These are phyloP conservation scores for Penicillium polonicum DNA, from an alignment of 2,329 filamentous ascomycete species.

Conservation along the genomic window DNA sequence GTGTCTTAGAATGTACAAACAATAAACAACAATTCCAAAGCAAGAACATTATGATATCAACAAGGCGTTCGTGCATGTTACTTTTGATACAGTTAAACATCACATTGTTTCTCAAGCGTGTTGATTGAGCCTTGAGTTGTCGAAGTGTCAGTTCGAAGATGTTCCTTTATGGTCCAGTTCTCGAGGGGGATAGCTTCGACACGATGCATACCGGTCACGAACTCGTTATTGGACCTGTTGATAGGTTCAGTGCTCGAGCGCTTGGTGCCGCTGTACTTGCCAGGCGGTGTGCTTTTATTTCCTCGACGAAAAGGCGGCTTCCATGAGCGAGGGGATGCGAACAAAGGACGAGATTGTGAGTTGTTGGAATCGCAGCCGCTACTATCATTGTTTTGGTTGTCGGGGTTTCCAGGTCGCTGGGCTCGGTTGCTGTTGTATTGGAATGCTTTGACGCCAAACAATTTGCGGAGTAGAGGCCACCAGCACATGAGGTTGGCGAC, in stretches of 20 bases:
- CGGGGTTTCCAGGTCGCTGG: constrained; percentile 11
- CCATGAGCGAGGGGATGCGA: constrained; percentile 16
- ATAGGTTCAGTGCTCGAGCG: constrained; percentile 24
- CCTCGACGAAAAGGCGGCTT: constrained; percentile 10
- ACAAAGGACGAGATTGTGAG: constrained; percentile 24
- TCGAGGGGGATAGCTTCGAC: constrained; percentile 16
- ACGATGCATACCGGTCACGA: constrained; percentile 8
- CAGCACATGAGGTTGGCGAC: constrained; percentile 47
- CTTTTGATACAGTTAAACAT: not conserved
- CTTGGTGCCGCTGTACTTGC: not conserved
- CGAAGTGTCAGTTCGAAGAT: not conserved
- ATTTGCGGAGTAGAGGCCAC: constrained; percentile 32
- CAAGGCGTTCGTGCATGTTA: not conserved
- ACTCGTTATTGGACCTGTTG: constrained; percentile 10
- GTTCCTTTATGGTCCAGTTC: constrained; percentile 7
- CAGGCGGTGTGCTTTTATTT: not conserved
- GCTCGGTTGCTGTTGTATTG: constrained; percentile 28
- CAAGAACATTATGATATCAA: not conserved
- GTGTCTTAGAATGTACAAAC: not conserved
- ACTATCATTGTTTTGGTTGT: constrained; percentile 20
- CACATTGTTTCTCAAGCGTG: not conserved
- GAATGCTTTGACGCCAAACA: constrained; percentile 32
- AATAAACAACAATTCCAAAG: not conserved
- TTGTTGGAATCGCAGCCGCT: constrained; percentile 14
- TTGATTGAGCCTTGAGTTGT: constrained; percentile 5